Evolutionary conservation across 2,329 filamentous ascomycete species (phyloP).

Genomic region (Fusarium humuli): DNA sequence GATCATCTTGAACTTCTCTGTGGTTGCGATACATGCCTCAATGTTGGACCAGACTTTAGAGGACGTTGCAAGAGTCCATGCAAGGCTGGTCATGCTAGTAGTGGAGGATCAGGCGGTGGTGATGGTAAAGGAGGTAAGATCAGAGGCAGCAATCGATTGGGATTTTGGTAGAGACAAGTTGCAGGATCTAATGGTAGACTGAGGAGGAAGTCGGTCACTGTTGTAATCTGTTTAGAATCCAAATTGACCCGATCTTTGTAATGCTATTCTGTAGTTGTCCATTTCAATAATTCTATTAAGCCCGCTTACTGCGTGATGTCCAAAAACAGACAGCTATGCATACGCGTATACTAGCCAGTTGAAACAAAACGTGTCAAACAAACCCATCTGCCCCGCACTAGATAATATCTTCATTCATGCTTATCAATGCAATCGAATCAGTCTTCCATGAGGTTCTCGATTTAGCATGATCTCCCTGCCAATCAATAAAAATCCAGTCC

Average conservation of each 20-base stretch:
- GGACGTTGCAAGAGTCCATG: constrained; percentile 56
- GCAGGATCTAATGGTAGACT: background rate
- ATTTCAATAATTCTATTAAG: background rate
- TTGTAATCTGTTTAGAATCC: background rate
- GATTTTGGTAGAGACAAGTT: constrained; percentile 21
- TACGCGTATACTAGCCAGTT: background rate
- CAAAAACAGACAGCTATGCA: background rate
- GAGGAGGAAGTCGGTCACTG: constrained; percentile 2
- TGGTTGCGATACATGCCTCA: constrained; percentile 55
- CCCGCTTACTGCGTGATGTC: background rate
- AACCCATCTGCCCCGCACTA: background rate
- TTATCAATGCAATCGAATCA: constrained; percentile 4
- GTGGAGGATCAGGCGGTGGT: background rate
- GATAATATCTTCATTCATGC: background rate
- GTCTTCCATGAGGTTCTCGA: constrained; percentile 17
- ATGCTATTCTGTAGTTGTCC: background rate
- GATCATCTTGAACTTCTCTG: constrained; percentile 54
- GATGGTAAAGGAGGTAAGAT: background rate
- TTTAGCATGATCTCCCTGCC: background rate
- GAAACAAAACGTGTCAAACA: background rate
- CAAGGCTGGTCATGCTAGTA: constrained; percentile 30
- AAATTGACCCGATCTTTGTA: constrained; percentile 14
- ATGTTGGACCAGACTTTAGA: constrained; percentile 54
- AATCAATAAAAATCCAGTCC: background rate
- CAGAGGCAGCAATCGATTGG: constrained; percentile 10